Evolutionary conservation across 148 eudicot genomes (phyloP).

Genomic region (Rhododendron simsii): DNA sequence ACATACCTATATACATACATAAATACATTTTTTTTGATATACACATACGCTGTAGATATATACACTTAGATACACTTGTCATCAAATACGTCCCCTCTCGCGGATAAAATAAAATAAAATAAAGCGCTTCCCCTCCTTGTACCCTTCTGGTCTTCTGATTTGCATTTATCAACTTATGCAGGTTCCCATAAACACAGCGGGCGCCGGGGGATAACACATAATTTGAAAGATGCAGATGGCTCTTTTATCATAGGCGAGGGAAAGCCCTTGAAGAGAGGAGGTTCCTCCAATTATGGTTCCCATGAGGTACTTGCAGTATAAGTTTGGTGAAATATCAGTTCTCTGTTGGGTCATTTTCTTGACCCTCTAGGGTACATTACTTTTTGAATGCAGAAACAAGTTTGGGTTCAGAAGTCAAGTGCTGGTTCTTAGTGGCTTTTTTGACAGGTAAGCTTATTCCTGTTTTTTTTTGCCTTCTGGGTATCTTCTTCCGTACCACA

Average conservation of each 20-base stretch:
- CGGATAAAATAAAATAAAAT: too few species aligned
- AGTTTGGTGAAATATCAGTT: background rate
- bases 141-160: background rate
- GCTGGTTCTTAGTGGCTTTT: constrained; percentile 63
- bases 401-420: constrained; percentile 96
- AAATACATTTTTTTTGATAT: background rate
- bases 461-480: background rate
- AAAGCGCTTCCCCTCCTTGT: background rate
- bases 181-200: constrained; percentile 65
- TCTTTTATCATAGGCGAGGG: constrained; percentile 30
- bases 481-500: background rate
- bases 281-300: constrained; percentile 48
- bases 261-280: constrained; percentile 60
- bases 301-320: constrained; percentile 58
- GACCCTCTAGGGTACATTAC: background rate
- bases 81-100: background rate
- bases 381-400: constrained; percentile 63
- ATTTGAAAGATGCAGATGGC: constrained; percentile 56
- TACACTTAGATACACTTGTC: background rate
- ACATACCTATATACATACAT: background rate
- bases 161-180: constrained; percentile 16
- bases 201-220: constrained; percentile 60
- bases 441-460: constrained; percentile 35
- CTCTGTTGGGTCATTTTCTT: background rate
- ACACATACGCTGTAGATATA: background rate